Conservation (phyloP, 2,329 filamentous ascomycete genomes). For the Alternaria metachromatica region DNA sequence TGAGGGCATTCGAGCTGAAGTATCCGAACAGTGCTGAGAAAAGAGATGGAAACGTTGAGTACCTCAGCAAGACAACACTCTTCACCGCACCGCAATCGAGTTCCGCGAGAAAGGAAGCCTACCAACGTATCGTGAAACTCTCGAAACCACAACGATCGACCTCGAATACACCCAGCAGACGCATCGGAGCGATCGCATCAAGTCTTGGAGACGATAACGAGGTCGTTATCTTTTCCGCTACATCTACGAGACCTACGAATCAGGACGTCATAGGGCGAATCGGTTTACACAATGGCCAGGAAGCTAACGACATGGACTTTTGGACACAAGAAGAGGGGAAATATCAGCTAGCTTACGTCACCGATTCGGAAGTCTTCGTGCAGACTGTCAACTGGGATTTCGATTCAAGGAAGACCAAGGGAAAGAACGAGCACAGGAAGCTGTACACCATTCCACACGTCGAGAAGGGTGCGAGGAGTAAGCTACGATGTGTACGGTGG, state of each 20-base stretch:
- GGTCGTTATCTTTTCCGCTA: slow-evolving; percentile 79
- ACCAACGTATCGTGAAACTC: slow-evolving; percentile 65
- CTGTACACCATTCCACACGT: slow-evolving; percentile 40
- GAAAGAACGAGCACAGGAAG: slow-evolving; percentile 35
- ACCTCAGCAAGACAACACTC: slow-evolving; percentile 59
- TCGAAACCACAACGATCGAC: slow-evolving; percentile 61
- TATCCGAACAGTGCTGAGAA: slow-evolving; percentile 54
- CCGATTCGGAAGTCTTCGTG: slow-evolving; percentile 75
- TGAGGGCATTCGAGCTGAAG: slow-evolving; percentile 74
- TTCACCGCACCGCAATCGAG: slow-evolving; percentile 53
- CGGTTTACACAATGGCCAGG: slow-evolving; percentile 57
- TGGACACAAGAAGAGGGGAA: slow-evolving; percentile 65
- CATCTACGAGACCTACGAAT: slow-evolving; percentile 55
- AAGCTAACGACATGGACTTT: slow-evolving; percentile 75
- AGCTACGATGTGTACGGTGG: slow-evolving; percentile 64
- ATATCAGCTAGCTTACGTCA: slow-evolving; percentile 80
- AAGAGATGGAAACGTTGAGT: slow-evolving; percentile 48
- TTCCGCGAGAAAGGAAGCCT: slow-evolving; percentile 61
- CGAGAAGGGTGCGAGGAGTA: slow-evolving; percentile 53
- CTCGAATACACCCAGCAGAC: slow-evolving; percentile 56
- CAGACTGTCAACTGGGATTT: slow-evolving; percentile 65
- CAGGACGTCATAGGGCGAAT: slow-evolving; percentile 63
- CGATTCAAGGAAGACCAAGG: slow-evolving; percentile 46
- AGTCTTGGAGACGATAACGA: slow-evolving; percentile 75
- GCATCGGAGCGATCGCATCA: slow-evolving; percentile 80